A percentile compares a stretch with the other conserved stretches of the same genome.
Evolutionary conservation across 2,329 filamentous ascomycete species (phyloP).

Genomic region (Camptophora hylomeconis): DNA sequence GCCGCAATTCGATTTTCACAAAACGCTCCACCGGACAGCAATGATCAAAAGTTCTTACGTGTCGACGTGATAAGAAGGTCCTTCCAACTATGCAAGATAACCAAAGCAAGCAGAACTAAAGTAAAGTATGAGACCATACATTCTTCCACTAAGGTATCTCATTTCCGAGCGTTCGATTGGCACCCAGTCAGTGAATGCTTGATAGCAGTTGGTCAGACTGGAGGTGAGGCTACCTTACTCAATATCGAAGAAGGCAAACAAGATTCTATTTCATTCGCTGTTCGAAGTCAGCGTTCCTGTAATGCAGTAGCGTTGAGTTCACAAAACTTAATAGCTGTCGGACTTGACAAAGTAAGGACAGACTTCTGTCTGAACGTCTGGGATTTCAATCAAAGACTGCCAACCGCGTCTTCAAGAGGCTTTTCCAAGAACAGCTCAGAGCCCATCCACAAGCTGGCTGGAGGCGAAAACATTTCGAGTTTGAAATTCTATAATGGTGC

Average conservation of each 20-base stretch:
- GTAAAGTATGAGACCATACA: constrained; percentile 42
- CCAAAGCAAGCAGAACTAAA: constrained; percentile 23
- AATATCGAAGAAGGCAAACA: constrained; percentile 39
- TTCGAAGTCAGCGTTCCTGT: constrained; percentile 50
- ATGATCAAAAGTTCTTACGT: constrained; percentile 43
- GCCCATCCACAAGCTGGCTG: constrained; percentile 46
- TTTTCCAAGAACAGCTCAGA: constrained; percentile 20
- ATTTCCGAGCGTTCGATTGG: constrained; percentile 55
- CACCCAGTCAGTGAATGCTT: constrained; percentile 44
- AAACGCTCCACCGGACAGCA: too few relatives aligned
- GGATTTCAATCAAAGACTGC: constrained; percentile 41
- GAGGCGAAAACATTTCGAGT: constrained; percentile 49
- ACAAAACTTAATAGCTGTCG: constrained; percentile 45
- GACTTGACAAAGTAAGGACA: constrained; percentile 49
- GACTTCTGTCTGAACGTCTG: constrained; percentile 54
- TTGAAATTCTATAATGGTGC: constrained; percentile 50
- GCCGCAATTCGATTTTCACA: too few relatives aligned
- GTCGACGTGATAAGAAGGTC: constrained; percentile 48
- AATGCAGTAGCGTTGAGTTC: constrained; percentile 51
- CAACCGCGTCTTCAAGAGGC: constrained; percentile 20
- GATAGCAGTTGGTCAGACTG: constrained; percentile 47
- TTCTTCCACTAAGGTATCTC: constrained; percentile 41
- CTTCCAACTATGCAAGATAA: constrained; percentile 44
- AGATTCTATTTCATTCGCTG: constrained; percentile 38
- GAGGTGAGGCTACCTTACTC: constrained; percentile 47